Percentiles rank a stretch among this genome's conserved stretches.
Evolutionary conservation across 169 alveolate genomes (phyloP).

Genomic region (Plasmodium blacklocki): DNA sequence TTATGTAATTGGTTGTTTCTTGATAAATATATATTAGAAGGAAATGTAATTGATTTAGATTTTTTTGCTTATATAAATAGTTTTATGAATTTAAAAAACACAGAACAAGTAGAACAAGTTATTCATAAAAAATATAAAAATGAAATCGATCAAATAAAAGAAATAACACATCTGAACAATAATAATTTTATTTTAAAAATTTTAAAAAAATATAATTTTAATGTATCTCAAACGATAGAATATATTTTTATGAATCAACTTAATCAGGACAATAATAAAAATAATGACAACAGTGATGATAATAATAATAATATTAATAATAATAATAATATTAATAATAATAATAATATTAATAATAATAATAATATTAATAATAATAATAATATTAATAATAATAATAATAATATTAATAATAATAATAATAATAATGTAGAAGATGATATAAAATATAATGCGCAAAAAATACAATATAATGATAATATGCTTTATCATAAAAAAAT

Average conservation of each 20-base stretch:
- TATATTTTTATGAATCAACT: background rate
- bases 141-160: conserved; percentile 51
- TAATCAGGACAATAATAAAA: background rate
- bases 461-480: background rate
- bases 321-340: background rate
- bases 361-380: background rate
- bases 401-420: background rate
- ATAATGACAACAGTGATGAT: background rate
- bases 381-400: background rate
- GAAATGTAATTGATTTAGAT: conserved; percentile 20
- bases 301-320: background rate
- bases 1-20: conserved; percentile 42
- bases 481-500: background rate
- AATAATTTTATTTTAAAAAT: conserved; percentile 8
- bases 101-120: background rate
- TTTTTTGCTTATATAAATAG: conserved; percentile 43
- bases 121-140: conserved; percentile 23
- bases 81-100: conserved; percentile 23
- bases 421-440: background rate
- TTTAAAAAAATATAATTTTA: conserved; percentile 35
- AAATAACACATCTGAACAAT: conserved; percentile 13
- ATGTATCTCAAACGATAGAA: conserved; percentile 23
- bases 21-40: conserved; percentile 3
- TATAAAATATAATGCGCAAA: background rate
- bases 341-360: background rate